These are phyloP conservation scores for Holtermanniella nyarrowii DNA, from an alignment of 768 basidiomycete species.

Conservation along the genomic window DNA sequence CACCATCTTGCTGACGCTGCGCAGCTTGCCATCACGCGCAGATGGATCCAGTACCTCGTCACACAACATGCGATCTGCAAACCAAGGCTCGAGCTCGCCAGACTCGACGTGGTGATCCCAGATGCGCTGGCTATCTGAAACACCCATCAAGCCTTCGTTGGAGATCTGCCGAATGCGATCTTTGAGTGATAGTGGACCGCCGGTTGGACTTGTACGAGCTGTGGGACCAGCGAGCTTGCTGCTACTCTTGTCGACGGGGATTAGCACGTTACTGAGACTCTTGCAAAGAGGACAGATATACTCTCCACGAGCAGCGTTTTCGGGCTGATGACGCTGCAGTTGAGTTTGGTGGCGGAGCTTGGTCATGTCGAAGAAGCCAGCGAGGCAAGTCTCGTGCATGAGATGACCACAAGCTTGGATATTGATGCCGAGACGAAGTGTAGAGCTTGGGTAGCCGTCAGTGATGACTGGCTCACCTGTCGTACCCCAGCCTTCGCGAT, in stretches of 20 bases:
- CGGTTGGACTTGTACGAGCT: slow-evolving; percentile 34
- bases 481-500: slow-evolving; percentile 16
- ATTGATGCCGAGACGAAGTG: slow-evolving; percentile 74
- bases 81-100: slow-evolving; percentile 38
- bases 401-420: slow-evolving; percentile 86
- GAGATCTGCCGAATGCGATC: slow-evolving; percentile 87
- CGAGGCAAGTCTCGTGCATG: slow-evolving; percentile 95
- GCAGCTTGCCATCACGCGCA: slow-evolving; percentile 34
- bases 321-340: slow-evolving; percentile 84
- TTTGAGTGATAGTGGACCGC: slow-evolving; percentile 50
- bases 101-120: slow-evolving; percentile 40
- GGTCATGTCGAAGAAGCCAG: slow-evolving; percentile 75
- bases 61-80: slow-evolving; percentile 29
- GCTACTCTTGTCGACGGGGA: slow-evolving; percentile 55
- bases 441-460: slow-evolving; percentile 41
- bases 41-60: slow-evolving; percentile 14
- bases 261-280: slow-evolving; percentile 83
- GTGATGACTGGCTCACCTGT: slow-evolving; percentile 22
- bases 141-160: slow-evolving; percentile 70
- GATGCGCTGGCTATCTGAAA: slow-evolving; percentile 35
- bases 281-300: slow-evolving; percentile 97
- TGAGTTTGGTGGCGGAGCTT: slow-evolving; percentile 78
- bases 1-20: slow-evolving; percentile 66
- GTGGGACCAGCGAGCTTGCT: slow-evolving; percentile 11
- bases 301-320: slow-evolving; percentile 84